Conservation (phyloP, 805 yeast species). For the Starmerella tilneyi region DNA sequence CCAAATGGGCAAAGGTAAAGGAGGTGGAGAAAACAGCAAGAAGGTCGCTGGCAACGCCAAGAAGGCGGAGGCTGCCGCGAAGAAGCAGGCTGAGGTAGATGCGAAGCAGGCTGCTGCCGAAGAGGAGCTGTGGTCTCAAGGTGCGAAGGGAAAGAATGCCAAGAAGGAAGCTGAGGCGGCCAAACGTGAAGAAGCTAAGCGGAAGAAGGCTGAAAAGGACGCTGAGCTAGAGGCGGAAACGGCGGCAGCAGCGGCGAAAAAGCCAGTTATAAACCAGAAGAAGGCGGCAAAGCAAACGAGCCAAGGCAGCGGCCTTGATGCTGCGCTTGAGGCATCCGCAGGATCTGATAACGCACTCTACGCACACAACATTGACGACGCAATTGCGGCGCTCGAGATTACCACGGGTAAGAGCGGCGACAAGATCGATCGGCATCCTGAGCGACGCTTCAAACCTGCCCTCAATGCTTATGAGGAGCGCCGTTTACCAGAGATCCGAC, state of each 20-base stretch:
- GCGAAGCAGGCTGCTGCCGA: constrained; percentile 44
- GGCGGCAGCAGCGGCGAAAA: constrained; percentile 45
- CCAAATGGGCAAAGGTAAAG: constrained; percentile 23
- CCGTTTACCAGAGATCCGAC: constrained; percentile 59
- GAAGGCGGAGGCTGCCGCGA: constrained; percentile 54
- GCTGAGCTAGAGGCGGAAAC: constrained; percentile 55
- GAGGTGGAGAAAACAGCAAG: constrained; percentile 23
- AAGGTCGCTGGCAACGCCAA: constrained; percentile 52
- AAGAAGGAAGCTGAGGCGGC: constrained; percentile 58
- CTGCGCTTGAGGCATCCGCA: constrained; percentile 49
- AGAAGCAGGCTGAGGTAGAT: constrained; percentile 45
- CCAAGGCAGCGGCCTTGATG: constrained; percentile 43
- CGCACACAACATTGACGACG: constrained; percentile 70
- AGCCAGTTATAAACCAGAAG: constrained; percentile 43
- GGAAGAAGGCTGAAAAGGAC: constrained; percentile 76
- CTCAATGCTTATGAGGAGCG: constrained; percentile 57
- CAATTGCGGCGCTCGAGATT: constrained; percentile 65
- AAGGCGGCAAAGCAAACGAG: constrained; percentile 63
- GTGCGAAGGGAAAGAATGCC: constrained; percentile 56
- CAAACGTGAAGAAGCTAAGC: constrained; percentile 64
- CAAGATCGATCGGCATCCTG: constrained; percentile 71
- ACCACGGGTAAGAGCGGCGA: constrained; percentile 41
- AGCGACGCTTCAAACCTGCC: constrained; percentile 79
- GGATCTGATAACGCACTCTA: constrained; percentile 37
- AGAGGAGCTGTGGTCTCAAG: constrained; percentile 58